These are phyloP conservation scores for Aspergillus funiculosus DNA, from an alignment of 495 filamentous ascomycete genomes.

Conservation along the genomic window DNA sequence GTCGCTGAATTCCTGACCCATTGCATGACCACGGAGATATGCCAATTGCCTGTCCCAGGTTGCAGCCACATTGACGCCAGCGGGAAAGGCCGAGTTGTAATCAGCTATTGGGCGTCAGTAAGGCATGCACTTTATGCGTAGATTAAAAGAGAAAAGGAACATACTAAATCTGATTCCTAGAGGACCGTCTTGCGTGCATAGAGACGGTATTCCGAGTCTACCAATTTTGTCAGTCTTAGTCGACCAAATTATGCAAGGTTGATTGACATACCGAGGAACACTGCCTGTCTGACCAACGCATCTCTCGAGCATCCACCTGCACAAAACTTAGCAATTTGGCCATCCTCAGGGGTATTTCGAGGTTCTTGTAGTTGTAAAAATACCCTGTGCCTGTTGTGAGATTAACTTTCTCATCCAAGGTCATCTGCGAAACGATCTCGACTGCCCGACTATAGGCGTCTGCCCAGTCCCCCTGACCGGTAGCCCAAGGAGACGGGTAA, in stretches of 20 bases:
- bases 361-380: neutral
- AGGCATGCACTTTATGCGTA: slow-evolving; percentile 13
- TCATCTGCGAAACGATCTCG: slow-evolving; percentile 75
- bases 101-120: too few relatives aligned
- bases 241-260: too few relatives aligned
- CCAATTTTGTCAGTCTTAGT: slow-evolving; percentile 14
- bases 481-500: slow-evolving; percentile 82
- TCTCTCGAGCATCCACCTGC: slow-evolving; percentile 65
- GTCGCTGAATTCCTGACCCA: slow-evolving; percentile 71
- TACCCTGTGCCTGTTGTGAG: slow-evolving; percentile 81
- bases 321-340: neutral
- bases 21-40: slow-evolving; percentile 67
- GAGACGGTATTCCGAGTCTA: slow-evolving; percentile 68
- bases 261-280: slow-evolving; percentile 31
- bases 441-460: slow-evolving; percentile 72
- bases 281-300: slow-evolving; percentile 69
- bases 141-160: neutral
- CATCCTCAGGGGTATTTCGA: neutral
- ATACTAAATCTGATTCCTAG: slow-evolving; percentile 70
- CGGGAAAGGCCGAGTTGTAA: slow-evolving; percentile 72
- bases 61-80: slow-evolving; percentile 76
- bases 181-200: slow-evolving; percentile 90
- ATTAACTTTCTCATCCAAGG: slow-evolving; percentile 86
- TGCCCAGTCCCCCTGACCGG: slow-evolving; percentile 65
- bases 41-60: slow-evolving; percentile 72